Base-by-base conservation (phyloP, 257 asterid genomes). In the Fraxinus anomala region DNA sequence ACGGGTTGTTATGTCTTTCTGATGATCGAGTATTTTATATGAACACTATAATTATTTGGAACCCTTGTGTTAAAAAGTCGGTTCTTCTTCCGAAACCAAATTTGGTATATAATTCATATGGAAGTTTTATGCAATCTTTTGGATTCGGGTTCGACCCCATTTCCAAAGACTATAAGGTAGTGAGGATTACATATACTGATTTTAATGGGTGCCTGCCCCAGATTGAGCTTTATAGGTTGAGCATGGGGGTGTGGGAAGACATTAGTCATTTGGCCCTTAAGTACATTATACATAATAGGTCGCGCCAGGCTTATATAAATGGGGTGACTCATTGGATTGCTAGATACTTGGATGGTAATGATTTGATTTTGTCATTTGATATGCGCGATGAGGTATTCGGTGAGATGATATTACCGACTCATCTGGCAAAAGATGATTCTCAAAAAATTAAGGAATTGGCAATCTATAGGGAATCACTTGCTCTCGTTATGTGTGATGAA, bases 1-100 rank as follows among this genome's bases (percentile, higher is more conserved):
- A 88, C 21, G 90, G 89, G 0, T 69, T 88, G 84, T 23, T 88
- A 10, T 88, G 92, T 74, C 82, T 88, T 13, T 88, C 89, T 0
- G 90, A 88, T 61, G 90, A 86, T 80, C 82, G 88, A 0, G 79
- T 82, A 17, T 78, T 76, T 70, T 61, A 63, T 73, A 73, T 54
- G 76, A 80, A 80, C 80, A 83, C 85, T 2, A 40, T 86, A 26
- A 61, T 88, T 75, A 80, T 88, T 21, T 88, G 89, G 92, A 88
- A 88, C 76, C 88, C 92, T 1, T 71, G 79, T 40, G 37, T 85
- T n/a, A 83, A 47, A 7, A 86, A 40, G 26, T 84, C 86, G 0
- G 42, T 83, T 75, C 51, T 75, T 26, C 88, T 88, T 4, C 90
- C 90, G 0, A 85, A 84, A 59, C 90, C 89, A 40, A 80, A 76